These are phyloP conservation scores for Cicer arietinum DNA, from an alignment of 306 rosid genomes.

Conservation along the genomic window DNA sequence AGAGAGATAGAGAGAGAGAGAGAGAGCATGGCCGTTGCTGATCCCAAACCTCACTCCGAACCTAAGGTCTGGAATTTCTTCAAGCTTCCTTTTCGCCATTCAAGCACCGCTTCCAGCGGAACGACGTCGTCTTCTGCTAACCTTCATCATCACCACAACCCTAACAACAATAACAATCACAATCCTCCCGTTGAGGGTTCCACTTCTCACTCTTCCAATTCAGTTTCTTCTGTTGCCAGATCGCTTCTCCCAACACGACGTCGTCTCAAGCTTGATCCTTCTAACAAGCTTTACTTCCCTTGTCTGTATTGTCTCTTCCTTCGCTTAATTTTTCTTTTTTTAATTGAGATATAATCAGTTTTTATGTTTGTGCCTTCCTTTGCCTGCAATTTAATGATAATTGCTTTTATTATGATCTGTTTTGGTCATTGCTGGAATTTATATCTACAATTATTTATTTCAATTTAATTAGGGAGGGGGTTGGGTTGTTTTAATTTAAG, in stretches of 20 bases:
- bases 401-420: conserved; percentile 41
- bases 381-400: conserved; percentile 22
- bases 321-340: not conserved
- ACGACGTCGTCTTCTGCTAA: conserved; percentile 50
- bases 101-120: conserved; percentile 46
- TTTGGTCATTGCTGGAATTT: conserved; percentile 5
- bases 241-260: conserved; percentile 93
- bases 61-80: conserved; percentile 92
- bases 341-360: not conserved
- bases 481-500: not conserved
- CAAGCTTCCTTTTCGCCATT: conserved; percentile 75
- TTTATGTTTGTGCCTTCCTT: not conserved
- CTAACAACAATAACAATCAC: conserved; percentile 27
- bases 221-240: conserved; percentile 92
- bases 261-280: conserved; percentile 97
- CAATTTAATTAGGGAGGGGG: no score
- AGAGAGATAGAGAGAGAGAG: not conserved
- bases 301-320: conserved; percentile 54
- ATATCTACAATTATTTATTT: no score
- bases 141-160: conserved; percentile 25
- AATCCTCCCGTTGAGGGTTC: conserved; percentile 61
- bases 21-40: conserved; percentile 71
- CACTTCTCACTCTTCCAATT: conserved; percentile 52
- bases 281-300: conserved; percentile 90
- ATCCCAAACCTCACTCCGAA: conserved; percentile 73